These are phyloP conservation scores for Groenewaldozyma tartarivorans DNA, from an alignment of 805 yeast genomes.

Conservation along the genomic window DNA sequence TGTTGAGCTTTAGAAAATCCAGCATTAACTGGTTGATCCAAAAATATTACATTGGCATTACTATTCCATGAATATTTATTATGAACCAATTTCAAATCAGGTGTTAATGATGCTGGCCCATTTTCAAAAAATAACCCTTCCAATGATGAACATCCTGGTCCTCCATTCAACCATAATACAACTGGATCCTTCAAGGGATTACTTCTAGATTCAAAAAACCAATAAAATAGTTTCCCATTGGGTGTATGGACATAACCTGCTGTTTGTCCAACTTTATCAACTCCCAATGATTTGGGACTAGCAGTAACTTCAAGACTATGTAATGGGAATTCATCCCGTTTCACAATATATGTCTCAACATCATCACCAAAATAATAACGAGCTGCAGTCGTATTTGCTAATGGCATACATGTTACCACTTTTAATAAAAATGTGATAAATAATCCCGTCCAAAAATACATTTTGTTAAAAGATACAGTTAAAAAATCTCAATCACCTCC, in stretches of 20 bases:
- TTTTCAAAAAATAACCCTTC: slow-evolving; percentile 86
- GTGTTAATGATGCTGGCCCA: slow-evolving; percentile 73
- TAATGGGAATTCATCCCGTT: too few species aligned
- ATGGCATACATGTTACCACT: too few species aligned
- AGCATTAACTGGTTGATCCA: slow-evolving; percentile 91
- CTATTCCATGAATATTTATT: slow-evolving; percentile 88
- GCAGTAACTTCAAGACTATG: slow-evolving; percentile 1
- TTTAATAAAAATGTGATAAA: too few species aligned
- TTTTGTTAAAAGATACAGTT: too few species aligned
- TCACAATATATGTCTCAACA: too few species aligned
- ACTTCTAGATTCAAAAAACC: slow-evolving; percentile 88
- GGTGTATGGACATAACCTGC: slow-evolving; percentile 64
- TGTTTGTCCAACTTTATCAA: slow-evolving; percentile 62
- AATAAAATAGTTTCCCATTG: slow-evolving; percentile 66
- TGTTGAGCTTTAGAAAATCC: slow-evolving; percentile 88
- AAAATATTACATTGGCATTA: slow-evolving; percentile 81
- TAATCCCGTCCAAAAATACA: too few species aligned
- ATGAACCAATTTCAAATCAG: slow-evolving; percentile 54
- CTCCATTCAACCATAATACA: slow-evolving; percentile 89
- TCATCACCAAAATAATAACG: too few species aligned
- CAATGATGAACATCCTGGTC: slow-evolving; percentile 91
- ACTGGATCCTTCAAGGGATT: slow-evolving; percentile 83
- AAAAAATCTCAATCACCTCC: too few species aligned
- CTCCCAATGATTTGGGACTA: slow-evolving; percentile 53
- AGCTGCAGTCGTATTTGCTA: too few species aligned